A percentile compares a stretch with the other conserved stretches of the same genome.
phyloP scores from a whole-genome alignment of 1,284 basidiomycete genomes.

The Spongispora temasekensis region DNA sequence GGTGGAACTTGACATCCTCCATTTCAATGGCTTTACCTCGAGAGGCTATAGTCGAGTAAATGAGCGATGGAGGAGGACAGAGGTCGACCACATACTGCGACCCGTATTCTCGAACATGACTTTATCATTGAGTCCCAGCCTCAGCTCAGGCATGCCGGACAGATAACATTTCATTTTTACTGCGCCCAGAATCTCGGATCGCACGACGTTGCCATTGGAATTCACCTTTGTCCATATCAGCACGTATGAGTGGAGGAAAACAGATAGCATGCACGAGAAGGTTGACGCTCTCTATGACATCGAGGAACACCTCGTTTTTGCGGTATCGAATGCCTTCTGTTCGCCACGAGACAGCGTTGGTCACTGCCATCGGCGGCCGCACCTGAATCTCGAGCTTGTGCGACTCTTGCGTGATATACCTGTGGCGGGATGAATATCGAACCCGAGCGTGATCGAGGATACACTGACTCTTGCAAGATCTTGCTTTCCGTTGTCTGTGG shows the following conservation, averaged over 20 bases:
- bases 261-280: slow-evolving; percentile 66
- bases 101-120: slow-evolving; percentile 99
- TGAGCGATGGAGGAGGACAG: slow-evolving; percentile 17
- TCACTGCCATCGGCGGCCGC: slow-evolving; percentile 95
- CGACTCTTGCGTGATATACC: slow-evolving; percentile 98
- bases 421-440: slow-evolving; percentile 31
- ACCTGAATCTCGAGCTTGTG: slow-evolving; percentile 99
- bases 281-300: slow-evolving; percentile 98
- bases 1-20: slow-evolving; percentile 99
- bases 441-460: neutral
- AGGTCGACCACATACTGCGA: slow-evolving; percentile 85
- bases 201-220: slow-evolving; percentile 94
- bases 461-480: slow-evolving; percentile 90
- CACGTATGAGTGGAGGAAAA: neutral
- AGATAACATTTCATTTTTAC: slow-evolving; percentile 99
- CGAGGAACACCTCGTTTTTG: slow-evolving; percentile 99
- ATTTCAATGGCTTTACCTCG: slow-evolving; percentile 99
- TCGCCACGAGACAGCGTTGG: slow-evolving; percentile 98
- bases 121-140: slow-evolving; percentile 97
- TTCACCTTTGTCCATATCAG: slow-evolving; percentile 69
- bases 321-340: slow-evolving; percentile 97
- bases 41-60: slow-evolving; percentile 58
- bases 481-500: slow-evolving; percentile 99
- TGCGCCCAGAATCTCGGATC: slow-evolving; percentile 96
- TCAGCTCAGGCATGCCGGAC: slow-evolving; percentile 97